phyloP scores from a whole-genome alignment of 1,284 basidiomycete species.

The Trichosporon inkin region DNA sequence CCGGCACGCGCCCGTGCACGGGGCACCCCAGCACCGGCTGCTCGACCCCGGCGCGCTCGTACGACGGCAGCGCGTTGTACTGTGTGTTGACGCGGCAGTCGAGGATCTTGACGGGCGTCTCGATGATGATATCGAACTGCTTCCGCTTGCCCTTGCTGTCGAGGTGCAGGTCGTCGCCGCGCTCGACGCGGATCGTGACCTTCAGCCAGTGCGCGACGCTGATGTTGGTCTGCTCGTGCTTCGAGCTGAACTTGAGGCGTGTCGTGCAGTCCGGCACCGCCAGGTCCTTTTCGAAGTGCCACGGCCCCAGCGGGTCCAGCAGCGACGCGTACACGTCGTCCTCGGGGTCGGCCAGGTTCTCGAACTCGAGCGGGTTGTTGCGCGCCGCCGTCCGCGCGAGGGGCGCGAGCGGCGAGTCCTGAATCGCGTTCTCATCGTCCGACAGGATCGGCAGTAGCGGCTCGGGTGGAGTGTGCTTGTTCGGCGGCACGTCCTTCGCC shows the following conservation, averaged over 20 bases:
- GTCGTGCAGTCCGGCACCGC: slow-evolving; percentile 52
- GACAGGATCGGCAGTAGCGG: slow-evolving; percentile 57
- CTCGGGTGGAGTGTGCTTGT: slow-evolving; percentile 43
- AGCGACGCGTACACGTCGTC: slow-evolving; percentile 51
- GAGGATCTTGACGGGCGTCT: slow-evolving; percentile 51
- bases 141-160: slow-evolving; percentile 70
- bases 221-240: slow-evolving; percentile 76
- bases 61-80: slow-evolving; percentile 66
- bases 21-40: slow-evolving; percentile 28
- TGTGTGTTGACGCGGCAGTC: slow-evolving; percentile 71
- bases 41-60: slow-evolving; percentile 26
- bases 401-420: slow-evolving; percentile 51
- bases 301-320: slow-evolving; percentile 56
- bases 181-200: slow-evolving; percentile 77
- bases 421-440: slow-evolving; percentile 49
- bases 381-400: slow-evolving; percentile 43
- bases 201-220: slow-evolving; percentile 74
- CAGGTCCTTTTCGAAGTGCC: slow-evolving; percentile 54
- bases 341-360: slow-evolving; percentile 48
- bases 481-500: slow-evolving; percentile 56
- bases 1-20: slow-evolving; percentile 26
- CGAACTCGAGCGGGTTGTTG: slow-evolving; percentile 41
- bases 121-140: slow-evolving; percentile 80
- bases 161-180: slow-evolving; percentile 63
- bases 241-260: slow-evolving; percentile 72